These are phyloP conservation scores for Talaromyces wortmannii DNA, from an alignment of 495 filamentous ascomycete species.

Conservation along the genomic window DNA sequence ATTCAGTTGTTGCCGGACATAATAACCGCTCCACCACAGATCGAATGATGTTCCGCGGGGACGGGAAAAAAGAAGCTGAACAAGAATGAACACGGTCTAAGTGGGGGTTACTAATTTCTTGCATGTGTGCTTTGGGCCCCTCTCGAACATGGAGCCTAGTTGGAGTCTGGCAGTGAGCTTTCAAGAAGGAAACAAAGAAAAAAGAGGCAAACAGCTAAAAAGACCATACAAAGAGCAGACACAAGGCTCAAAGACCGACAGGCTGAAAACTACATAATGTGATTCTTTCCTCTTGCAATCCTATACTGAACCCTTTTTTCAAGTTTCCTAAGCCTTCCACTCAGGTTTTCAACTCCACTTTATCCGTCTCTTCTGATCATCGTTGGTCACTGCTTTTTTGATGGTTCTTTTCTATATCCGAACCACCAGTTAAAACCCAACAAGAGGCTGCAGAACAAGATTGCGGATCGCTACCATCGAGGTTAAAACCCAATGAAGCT, in stretches of 20 bases:
- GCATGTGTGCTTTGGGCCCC: neutral
- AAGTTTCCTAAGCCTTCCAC: neutral
- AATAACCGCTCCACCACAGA: neutral
- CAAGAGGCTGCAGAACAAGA: too few species aligned
- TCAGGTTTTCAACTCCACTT: neutral
- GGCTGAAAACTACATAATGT: neutral
- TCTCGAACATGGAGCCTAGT: neutral
- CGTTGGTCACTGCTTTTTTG: neutral
- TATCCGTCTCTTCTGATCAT: neutral
- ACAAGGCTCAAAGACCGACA: neutral
- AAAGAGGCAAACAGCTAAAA: neutral
- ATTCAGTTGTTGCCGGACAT: neutral
- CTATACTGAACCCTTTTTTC: neutral
- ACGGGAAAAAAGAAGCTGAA: neutral
- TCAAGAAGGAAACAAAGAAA: constrained; percentile 1
- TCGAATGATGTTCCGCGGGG: neutral
- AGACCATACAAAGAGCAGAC: neutral
- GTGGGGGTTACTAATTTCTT: neutral
- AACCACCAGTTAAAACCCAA: neutral
- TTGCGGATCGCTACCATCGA: neutral
- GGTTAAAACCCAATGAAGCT: neutral
- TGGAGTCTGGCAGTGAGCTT: neutral
- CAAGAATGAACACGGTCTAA: too few species aligned
- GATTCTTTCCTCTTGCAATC: neutral
- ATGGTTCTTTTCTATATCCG: neutral